These are phyloP conservation scores for Sphagnum magellanicum DNA, from an alignment of 228 moss, liverwort and hornwort species.

Conservation along the genomic window DNA sequence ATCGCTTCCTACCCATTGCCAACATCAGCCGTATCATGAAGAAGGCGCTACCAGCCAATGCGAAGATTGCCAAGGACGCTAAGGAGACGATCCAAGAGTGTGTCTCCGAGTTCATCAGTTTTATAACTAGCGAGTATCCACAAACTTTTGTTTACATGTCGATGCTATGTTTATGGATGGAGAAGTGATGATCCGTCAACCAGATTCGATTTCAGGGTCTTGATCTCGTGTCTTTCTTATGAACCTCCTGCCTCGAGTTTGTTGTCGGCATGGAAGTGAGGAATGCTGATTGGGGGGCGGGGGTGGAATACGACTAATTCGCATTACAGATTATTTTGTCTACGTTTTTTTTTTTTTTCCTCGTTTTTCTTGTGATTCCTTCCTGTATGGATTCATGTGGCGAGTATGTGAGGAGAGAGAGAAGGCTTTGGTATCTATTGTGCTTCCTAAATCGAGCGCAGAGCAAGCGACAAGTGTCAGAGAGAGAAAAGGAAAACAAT, in stretches of 20 bases:
- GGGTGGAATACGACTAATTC: background rate
- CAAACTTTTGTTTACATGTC: background rate
- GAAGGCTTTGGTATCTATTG: background rate
- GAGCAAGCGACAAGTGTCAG: constrained; percentile 95
- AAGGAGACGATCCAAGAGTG: constrained; percentile 98
- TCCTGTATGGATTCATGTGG: no score
- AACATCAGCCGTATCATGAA: constrained; percentile 97
- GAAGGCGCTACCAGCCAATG: constrained; percentile 82
- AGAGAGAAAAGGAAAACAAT: constrained; percentile 91
- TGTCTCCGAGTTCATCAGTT: constrained; percentile 97
- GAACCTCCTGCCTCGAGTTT: background rate
- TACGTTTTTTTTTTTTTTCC: background rate
- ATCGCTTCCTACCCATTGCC: constrained; percentile 90
- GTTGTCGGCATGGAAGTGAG: background rate
- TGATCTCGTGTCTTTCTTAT: background rate
- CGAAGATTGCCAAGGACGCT: constrained; percentile 94
- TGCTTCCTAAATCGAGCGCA: constrained; percentile 9
- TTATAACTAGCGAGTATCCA: constrained; percentile 76
- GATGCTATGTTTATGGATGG: background rate
- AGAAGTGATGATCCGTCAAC: no score
- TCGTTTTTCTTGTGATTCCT: constrained; percentile 2
- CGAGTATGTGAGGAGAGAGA: no score
- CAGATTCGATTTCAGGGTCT: background rate
- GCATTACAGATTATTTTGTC: background rate
- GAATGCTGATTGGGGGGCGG: no score